Conservation (phyloP, 345 rosid genomes). For the Bruguiera gymnorhiza region DNA sequence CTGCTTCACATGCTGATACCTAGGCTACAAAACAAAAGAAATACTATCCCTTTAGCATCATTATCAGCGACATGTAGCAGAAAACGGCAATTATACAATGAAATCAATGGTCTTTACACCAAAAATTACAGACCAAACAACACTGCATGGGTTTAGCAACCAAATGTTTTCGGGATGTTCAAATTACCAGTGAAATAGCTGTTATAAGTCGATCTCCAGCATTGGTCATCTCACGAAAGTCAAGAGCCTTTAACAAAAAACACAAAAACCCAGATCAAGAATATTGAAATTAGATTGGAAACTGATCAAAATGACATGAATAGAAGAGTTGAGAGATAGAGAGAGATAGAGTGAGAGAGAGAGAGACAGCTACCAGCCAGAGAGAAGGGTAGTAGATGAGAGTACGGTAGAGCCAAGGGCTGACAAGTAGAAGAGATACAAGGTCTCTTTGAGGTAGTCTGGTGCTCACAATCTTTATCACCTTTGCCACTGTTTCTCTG, state of each 20-base stretch:
- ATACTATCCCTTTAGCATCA: not conserved
- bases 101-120: not conserved
- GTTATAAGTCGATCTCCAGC: conserved; percentile 72
- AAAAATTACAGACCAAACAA: not conserved
- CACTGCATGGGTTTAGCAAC: not conserved
- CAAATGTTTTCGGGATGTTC: not conserved
- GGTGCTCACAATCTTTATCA: conserved; percentile 64
- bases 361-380: conserved; percentile 55
- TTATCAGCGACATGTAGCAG: not conserved
- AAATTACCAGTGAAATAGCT: conserved; percentile 70
- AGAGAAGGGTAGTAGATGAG: conserved; percentile 60
- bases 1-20: conserved; percentile 64
- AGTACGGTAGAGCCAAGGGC: conserved; percentile 61
- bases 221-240: conserved; percentile 68
- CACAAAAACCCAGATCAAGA: conserved; percentile 18
- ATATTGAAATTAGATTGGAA: not conserved
- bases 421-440: conserved; percentile 64
- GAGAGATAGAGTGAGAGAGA: not conserved
- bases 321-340: not conserved
- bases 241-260: conserved; percentile 49
- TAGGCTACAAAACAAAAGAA: conserved; percentile 43
- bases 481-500: conserved; percentile 66
- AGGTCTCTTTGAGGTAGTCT: conserved; percentile 66
- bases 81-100: not conserved
- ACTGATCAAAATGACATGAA: not conserved